Evolutionary conservation across 768 basidiomycete genomes (phyloP).

Genomic region (Gyrodon lividus): DNA sequence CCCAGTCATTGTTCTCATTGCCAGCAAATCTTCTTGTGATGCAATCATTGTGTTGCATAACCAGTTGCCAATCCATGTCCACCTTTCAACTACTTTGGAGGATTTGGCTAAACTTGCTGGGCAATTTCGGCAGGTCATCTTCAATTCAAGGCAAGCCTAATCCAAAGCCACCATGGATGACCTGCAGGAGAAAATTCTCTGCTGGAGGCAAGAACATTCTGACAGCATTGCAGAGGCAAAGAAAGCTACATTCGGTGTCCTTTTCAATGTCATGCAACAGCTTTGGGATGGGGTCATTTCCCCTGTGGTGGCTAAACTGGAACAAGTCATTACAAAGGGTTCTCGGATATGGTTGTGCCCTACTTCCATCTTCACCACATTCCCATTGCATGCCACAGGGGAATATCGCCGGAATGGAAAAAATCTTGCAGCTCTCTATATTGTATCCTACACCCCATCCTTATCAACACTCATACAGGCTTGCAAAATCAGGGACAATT

Average conservation of each 20-base stretch:
- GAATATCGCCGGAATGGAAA: neutral
- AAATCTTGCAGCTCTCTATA: neutral
- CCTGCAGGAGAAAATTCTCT: too few species aligned
- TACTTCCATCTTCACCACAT: conserved; percentile 1
- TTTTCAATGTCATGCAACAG: neutral
- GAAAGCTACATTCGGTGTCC: too few species aligned
- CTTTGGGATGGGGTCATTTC: conserved; percentile 3
- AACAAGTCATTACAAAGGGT: neutral
- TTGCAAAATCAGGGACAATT: neutral
- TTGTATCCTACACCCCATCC: conserved; percentile 11
- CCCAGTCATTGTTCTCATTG: conserved; percentile 19
- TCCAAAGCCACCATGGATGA: too few species aligned
- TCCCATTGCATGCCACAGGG: conserved; percentile 14
- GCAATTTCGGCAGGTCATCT: neutral
- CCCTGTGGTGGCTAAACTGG: conserved; percentile 1
- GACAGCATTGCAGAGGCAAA: too few species aligned
- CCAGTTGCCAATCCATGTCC: neutral
- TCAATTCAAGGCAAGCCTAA: neutral
- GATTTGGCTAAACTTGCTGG: neutral
- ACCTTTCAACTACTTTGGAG: neutral
- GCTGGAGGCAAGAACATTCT: neutral
- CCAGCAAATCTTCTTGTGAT: conserved; percentile 10
- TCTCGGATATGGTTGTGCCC: conserved; percentile 14
- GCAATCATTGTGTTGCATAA: conserved; percentile 10
- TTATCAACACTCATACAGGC: conserved; percentile 8